These are phyloP conservation scores for Bipolaris gigantea DNA, from an alignment of 2,329 filamentous ascomycete species.

Conservation along the genomic window DNA sequence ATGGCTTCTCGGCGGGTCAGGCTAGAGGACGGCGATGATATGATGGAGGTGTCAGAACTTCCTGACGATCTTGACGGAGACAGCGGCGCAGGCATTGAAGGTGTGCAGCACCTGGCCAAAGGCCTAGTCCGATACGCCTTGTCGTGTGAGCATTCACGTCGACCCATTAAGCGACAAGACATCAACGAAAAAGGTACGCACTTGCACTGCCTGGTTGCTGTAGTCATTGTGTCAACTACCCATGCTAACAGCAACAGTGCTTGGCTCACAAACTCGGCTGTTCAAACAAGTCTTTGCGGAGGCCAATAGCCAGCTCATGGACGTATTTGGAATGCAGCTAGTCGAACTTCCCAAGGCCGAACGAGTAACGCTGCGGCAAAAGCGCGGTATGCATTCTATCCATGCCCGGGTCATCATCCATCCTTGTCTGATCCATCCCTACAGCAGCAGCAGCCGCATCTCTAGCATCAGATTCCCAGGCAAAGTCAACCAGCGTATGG, in stretches of 20 bases:
- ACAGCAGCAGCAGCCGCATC: constrained; percentile 52
- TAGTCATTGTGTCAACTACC: not conserved
- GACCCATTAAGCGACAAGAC: constrained; percentile 60
- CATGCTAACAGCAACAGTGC: constrained; percentile 52
- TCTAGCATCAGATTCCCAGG: constrained; percentile 57
- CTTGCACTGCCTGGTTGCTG: not conserved
- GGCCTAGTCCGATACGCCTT: constrained; percentile 65
- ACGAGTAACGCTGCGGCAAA: constrained; percentile 77
- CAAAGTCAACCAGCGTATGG: constrained; percentile 67
- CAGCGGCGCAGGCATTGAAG: constrained; percentile 14
- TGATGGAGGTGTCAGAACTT: constrained; percentile 12
- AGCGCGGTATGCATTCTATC: constrained; percentile 61
- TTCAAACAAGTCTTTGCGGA: constrained; percentile 78
- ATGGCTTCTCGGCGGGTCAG: constrained; percentile 9
- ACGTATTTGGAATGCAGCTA: constrained; percentile 90
- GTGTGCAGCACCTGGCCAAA: constrained; percentile 55
- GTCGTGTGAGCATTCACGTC: constrained; percentile 62
- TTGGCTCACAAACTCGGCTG: constrained; percentile 67
- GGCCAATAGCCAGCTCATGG: constrained; percentile 71
- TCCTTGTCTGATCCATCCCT: not conserved
- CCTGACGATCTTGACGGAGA: constrained; percentile 23
- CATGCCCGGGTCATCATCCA: not conserved
- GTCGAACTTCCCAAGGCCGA: constrained; percentile 79
- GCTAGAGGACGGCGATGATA: constrained; percentile 26
- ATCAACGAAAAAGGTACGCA: constrained; percentile 55